phyloP scores from a whole-genome alignment of 2,329 filamentous ascomycete genomes.

The Trichophyton verrucosum region DNA sequence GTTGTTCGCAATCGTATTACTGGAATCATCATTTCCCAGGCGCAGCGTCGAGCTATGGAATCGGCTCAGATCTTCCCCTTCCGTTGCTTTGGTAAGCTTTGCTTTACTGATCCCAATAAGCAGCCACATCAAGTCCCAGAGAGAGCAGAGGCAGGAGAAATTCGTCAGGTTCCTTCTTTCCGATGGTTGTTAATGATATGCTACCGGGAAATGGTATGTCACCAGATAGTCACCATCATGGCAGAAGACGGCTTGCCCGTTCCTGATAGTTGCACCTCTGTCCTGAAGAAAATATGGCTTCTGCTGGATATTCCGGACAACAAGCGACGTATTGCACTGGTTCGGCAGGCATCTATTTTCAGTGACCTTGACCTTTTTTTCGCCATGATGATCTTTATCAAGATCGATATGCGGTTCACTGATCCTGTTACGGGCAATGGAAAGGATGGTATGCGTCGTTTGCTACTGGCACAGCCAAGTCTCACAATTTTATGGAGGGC shows the following conservation, averaged over 20 bases:
- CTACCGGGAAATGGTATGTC: constrained; percentile 43
- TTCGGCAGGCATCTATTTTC: constrained; percentile 45
- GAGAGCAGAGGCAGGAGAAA: constrained; percentile 19
- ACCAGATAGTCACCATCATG: constrained; percentile 52
- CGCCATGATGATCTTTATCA: constrained; percentile 54
- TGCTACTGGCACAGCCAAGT: constrained; percentile 49
- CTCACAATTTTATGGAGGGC: constrained; percentile 48
- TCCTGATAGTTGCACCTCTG: constrained; percentile 36
- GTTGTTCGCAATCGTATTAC: constrained; percentile 49
- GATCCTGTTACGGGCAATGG: constrained; percentile 48
- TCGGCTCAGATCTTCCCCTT: constrained; percentile 49
- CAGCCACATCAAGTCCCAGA: constrained; percentile 27
- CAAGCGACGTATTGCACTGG: constrained; percentile 40
- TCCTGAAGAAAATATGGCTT: constrained; percentile 59
- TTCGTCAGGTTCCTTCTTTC: constrained; percentile 49
- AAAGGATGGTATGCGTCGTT: constrained; percentile 39
- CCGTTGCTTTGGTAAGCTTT: constrained; percentile 45
- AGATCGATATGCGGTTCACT: constrained; percentile 58
- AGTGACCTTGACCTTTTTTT: constrained; percentile 48
- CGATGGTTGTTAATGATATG: constrained; percentile 57
- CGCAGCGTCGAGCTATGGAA: constrained; percentile 42
- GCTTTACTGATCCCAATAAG: constrained; percentile 48
- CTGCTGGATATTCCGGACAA: constrained; percentile 55
- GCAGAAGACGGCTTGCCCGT: constrained; percentile 46
- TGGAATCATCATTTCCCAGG: constrained; percentile 46